Conservation (phyloP, 805 yeast species). For the Yamadazyma nakazawae region DNA sequence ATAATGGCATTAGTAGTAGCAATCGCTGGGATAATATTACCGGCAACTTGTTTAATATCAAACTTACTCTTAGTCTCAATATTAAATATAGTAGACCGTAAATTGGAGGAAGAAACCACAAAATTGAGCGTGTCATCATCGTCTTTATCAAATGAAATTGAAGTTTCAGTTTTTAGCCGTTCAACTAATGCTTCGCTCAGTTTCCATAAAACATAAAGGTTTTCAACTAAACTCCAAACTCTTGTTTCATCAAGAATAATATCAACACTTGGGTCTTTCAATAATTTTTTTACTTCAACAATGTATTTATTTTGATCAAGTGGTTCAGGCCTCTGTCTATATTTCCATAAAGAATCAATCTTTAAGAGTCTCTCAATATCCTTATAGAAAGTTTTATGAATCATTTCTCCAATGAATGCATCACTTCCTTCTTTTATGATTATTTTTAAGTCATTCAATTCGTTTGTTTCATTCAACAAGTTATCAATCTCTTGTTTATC, state of each 20-base stretch:
- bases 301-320: slow-evolving; percentile 33
- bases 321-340: slow-evolving; percentile 66
- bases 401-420: slow-evolving; percentile 38
- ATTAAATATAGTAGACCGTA: slow-evolving; percentile 66
- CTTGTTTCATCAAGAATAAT: slow-evolving; percentile 36
- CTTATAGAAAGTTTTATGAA: slow-evolving; percentile 58
- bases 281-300: slow-evolving; percentile 5
- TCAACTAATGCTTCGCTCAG: slow-evolving; percentile 49
- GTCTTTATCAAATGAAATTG: slow-evolving; percentile 82
- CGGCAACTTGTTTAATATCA: slow-evolving; percentile 92
- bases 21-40: slow-evolving; percentile 96
- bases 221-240: slow-evolving; percentile 62
- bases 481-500: slow-evolving; percentile 63
- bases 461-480: slow-evolving; percentile 64
- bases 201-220: slow-evolving; percentile 53
- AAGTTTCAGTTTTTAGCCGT: slow-evolving; percentile 40
- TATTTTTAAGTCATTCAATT: slow-evolving; percentile 41
- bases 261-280: neutral
- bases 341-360: slow-evolving; percentile 77
- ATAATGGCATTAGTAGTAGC: slow-evolving; percentile 97
- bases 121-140: slow-evolving; percentile 88
- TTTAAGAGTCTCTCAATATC: slow-evolving; percentile 74
- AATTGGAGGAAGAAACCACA: slow-evolving; percentile 81
- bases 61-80: slow-evolving; percentile 75
- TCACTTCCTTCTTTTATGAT: slow-evolving; percentile 8